Conservation (phyloP, 805 yeast species). For the Candida awuae region DNA sequence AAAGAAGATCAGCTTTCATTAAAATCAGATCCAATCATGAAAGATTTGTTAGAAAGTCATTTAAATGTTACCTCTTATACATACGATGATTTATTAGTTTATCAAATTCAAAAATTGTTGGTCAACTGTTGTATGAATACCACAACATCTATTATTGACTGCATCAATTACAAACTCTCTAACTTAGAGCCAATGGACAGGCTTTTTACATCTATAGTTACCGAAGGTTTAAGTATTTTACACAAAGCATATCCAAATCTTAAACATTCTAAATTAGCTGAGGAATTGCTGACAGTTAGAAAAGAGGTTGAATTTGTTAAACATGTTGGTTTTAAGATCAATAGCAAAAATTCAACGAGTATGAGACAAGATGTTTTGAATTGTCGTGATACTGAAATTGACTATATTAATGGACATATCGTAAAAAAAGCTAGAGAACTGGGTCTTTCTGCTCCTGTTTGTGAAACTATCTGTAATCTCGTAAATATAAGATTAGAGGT, state of each 20-base stretch:
- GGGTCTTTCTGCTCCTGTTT: conserved; percentile 38
- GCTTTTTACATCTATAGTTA: conserved; percentile 35
- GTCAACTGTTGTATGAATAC: conserved; percentile 83
- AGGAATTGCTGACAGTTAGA: conserved; percentile 27
- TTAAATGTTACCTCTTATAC: conserved; percentile 27
- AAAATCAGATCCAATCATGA: conserved; percentile 19
- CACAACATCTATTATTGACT: conserved; percentile 67
- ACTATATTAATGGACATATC: conserved; percentile 77
- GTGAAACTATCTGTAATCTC: conserved; percentile 38
- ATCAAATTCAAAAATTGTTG: conserved; percentile 66
- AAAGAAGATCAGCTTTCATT: conserved; percentile 10
- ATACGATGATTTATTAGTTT: conserved; percentile 40
- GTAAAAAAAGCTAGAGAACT: conserved; percentile 44
- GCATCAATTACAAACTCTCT: conserved; percentile 69
- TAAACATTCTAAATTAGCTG: conserved; percentile 26
- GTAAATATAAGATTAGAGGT: conserved; percentile 32
- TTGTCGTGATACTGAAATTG: conserved; percentile 63
- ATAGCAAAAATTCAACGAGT: conserved; percentile 52
- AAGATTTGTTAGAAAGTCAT: conserved; percentile 21
- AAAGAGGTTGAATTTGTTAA: conserved; percentile 27
- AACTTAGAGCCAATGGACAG: conserved; percentile 28
- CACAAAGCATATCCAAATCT: conserved; percentile 24
- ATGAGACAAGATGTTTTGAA: conserved; percentile 61
- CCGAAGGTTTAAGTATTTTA: conserved; percentile 40
- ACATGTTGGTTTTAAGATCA: conserved; percentile 22